Conservation (phyloP, 352 stramenopile genomes). For the Phytopythium helicoides region DNA sequence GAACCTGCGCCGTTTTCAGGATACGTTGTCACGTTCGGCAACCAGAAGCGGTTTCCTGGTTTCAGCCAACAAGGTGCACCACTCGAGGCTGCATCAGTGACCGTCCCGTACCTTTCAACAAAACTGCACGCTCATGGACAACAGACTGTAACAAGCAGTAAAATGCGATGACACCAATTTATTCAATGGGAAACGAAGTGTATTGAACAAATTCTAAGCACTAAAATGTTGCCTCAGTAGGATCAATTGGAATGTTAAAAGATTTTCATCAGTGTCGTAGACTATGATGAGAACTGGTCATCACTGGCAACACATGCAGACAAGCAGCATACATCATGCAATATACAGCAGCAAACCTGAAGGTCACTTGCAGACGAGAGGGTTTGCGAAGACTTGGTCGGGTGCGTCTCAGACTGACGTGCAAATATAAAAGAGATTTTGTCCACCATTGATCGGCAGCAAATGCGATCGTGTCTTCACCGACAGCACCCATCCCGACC, state of each 20-base stretch:
- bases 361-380: not conserved
- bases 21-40: constrained; percentile 40
- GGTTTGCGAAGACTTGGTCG: not conserved
- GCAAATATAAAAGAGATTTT: constrained; percentile 73
- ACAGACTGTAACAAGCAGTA: constrained; percentile 6
- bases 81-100: constrained; percentile 17
- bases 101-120: constrained; percentile 31
- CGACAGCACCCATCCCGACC: constrained; percentile 20
- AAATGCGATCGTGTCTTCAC: constrained; percentile 54
- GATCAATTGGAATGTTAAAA: constrained; percentile 88
- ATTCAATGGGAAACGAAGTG: not conserved
- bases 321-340: constrained; percentile 29
- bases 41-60: constrained; percentile 41
- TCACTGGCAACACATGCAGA: constrained; percentile 41
- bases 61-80: constrained; percentile 19
- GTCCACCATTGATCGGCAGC: constrained; percentile 58
- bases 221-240: constrained; percentile 56
- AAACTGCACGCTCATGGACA: constrained; percentile 10
- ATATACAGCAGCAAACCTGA: constrained; percentile 5
- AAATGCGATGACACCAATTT: constrained; percentile 2
- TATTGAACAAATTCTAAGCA: constrained; percentile 13
- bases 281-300: constrained; percentile 73
- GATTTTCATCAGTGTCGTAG: constrained; percentile 62
- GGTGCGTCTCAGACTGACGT: constrained; percentile 85
- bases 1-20: constrained; percentile 25